A percentile compares a stretch with the other conserved stretches of the same genome.
phyloP scores from a whole-genome alignment of 2,329 filamentous ascomycete genomes.

The Penicillium sp. region DNA sequence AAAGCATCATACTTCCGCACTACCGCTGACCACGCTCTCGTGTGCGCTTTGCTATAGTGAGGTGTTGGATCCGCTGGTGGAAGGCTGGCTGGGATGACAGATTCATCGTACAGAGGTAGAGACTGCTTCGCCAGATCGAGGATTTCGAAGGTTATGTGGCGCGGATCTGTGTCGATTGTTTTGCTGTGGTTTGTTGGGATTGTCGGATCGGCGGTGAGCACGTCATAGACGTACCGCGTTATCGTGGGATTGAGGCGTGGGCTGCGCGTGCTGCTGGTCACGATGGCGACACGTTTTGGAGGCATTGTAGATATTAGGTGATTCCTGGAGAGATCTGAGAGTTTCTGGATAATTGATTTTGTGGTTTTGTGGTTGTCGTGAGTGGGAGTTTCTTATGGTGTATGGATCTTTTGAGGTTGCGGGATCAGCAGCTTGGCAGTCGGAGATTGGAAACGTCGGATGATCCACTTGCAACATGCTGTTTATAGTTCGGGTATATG shows the following conservation, averaged over 20 bases:
- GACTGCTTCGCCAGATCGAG: constrained; percentile 34
- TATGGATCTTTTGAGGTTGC: background rate
- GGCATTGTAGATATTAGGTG: constrained; percentile 13
- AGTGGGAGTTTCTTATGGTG: background rate
- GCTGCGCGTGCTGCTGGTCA: constrained; percentile 37
- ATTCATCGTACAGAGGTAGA: constrained; percentile 42
- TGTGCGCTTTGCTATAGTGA: constrained; percentile 39
- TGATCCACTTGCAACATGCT: too few relatives aligned
- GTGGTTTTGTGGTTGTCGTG: background rate
- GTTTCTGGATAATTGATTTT: background rate
- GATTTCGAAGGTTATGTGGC: constrained; percentile 26
- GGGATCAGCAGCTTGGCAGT: background rate
- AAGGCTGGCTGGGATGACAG: constrained; percentile 39
- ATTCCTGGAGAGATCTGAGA: background rate
- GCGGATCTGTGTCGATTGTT: constrained; percentile 17
- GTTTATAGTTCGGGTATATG: too few relatives aligned
- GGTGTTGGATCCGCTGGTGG: constrained; percentile 25
- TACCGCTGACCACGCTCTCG: constrained; percentile 38
- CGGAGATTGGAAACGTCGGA: too few relatives aligned
- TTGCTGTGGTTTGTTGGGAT: constrained; percentile 16
- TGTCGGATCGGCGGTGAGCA: constrained; percentile 17
- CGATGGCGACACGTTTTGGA: constrained; percentile 34
- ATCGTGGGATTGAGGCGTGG: constrained; percentile 40
- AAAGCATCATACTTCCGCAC: constrained; percentile 39
- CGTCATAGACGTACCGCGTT: constrained; percentile 33